These are phyloP conservation scores for Fusarium nisikadoi DNA, from an alignment of 2,329 filamentous ascomycete species.

Conservation along the genomic window DNA sequence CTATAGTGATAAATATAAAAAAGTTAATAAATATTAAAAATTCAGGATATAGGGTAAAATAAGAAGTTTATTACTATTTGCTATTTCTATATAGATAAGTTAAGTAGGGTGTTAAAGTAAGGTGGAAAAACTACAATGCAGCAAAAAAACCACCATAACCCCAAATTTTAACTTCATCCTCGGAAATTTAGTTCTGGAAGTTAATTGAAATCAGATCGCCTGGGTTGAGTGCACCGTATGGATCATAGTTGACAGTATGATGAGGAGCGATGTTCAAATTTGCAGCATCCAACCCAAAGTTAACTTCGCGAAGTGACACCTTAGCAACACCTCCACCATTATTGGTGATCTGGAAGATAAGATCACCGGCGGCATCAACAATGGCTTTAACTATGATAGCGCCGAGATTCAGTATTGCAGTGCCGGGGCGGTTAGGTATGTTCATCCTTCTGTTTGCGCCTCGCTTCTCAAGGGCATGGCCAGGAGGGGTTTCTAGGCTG, in stretches of 20 bases:
- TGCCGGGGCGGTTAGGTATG: not conserved
- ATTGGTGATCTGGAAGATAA: not conserved
- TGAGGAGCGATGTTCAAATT: not conserved
- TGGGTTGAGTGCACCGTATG: not conserved
- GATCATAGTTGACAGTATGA: not conserved
- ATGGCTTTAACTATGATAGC: not conserved
- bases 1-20: too few species aligned
- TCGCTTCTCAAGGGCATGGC: not conserved
- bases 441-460: not conserved
- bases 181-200: not conserved
- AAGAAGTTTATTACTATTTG: too few species aligned
- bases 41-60: too few species aligned
- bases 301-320: not conserved
- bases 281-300: not conserved
- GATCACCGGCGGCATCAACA: not conserved
- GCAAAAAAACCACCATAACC: not conserved
- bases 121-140: not conserved
- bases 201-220: not conserved
- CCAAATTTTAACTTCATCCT: not conserved
- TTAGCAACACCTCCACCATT: rapidly evolving
- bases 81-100: not conserved
- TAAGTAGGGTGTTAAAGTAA: too few species aligned
- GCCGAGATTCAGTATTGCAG: not conserved
- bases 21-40: too few species aligned
- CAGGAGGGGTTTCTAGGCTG: not conserved